phyloP scores from a whole-genome alignment of 23 red algal species.

The Cyanidium caldarium region DNA sequence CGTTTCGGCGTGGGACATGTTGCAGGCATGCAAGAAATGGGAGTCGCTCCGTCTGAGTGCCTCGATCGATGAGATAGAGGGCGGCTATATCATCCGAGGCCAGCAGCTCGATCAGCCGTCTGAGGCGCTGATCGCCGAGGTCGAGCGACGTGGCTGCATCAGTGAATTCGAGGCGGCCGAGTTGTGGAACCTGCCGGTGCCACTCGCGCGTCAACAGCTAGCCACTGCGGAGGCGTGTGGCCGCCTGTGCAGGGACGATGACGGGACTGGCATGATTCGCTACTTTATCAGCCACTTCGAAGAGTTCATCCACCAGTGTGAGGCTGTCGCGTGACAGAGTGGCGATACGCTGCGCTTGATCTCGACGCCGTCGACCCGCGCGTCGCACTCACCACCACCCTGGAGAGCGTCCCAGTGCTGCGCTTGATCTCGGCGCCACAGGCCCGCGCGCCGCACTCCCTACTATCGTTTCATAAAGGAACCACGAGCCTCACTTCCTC shows the following conservation, averaged over 20 bases:
- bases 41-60: neutral
- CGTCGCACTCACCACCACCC: no score
- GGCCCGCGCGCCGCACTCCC: no score
- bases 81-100: neutral
- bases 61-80: neutral
- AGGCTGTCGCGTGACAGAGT: no score
- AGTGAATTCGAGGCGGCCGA: neutral
- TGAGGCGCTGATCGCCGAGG: neutral
- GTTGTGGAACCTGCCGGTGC: neutral
- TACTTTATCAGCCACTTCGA: neutral
- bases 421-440: no score
- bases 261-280: neutral
- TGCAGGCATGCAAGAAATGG: neutral
- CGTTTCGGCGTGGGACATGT: neutral
- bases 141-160: neutral
- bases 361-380: no score
- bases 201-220: neutral
- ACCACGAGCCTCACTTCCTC: no score
- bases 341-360: no score
- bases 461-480: no score
- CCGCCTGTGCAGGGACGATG: neutral
- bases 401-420: no score
- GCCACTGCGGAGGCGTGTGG: neutral
- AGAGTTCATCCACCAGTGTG: no score
- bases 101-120: neutral